Evolutionary conservation across 2,329 filamentous ascomycete species (phyloP), one percentile per base, ranked within the genome.

Genomic region (Chaetothyriales sp.): DNA sequence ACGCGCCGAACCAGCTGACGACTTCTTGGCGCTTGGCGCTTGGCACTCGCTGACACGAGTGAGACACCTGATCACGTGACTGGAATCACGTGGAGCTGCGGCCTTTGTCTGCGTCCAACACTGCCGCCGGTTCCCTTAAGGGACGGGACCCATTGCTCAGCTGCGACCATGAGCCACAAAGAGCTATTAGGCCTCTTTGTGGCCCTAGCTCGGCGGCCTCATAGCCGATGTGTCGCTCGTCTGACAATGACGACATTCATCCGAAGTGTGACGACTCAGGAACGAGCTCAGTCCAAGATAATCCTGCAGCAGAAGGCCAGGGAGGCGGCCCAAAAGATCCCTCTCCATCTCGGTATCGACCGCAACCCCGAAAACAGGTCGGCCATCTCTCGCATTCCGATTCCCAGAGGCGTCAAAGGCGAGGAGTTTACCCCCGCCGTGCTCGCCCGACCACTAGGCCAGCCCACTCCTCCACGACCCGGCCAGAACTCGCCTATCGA

Each of bases 401-500:
- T 58, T 22, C 60, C 56, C n/a, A 57, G 53, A 48, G 64, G 63
- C 44, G 67, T 68, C 46, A 53, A 48, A 48, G 56, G 60, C 37
- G 60, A 66, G 55, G 69, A 74, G 47, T 77, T 77, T 63, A 68
- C 70, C 5, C 77, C 77, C 6, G 71, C 73, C 47, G 71, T 72
- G 1, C 72, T 83, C 50, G 71, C 73, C 43, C 81, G 87, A 40
- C 90, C 92, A 13, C 90, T 98, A 59, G 92, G 92, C 56, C 80
- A 94, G 68, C 74, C 76, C 9, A 70, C 78, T 40, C 85, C 89
- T 1, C 92, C 92, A 0, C 70, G 75, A 53, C 70, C 79, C 10
- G 88, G 88, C 54, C 82, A 97, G 66, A 95, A 97, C 69, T 83
- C 81, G 1, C 89, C 89, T 50, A 67, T 85, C 55, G 86, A 94